Evolutionary conservation across 208 protist species (phyloP).

Genomic region (Acanthamoeba triangularis): DNA sequence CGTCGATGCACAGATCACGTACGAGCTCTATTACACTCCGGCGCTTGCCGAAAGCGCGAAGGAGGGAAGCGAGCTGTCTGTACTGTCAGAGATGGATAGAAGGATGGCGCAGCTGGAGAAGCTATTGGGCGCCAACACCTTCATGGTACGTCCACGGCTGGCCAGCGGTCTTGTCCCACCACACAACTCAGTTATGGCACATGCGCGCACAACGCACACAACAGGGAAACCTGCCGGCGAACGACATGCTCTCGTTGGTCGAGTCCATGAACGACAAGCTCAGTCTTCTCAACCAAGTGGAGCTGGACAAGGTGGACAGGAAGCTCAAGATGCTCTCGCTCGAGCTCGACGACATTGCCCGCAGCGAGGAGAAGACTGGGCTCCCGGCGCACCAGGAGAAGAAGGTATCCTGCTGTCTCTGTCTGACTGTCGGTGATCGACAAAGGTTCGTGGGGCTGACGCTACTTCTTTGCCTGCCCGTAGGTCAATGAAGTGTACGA

Average conservation of each 20-base stretch:
- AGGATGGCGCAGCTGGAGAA: constrained; percentile 64
- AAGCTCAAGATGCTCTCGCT: constrained; percentile 78
- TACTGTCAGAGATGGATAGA: constrained; percentile 41
- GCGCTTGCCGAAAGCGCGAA: background rate
- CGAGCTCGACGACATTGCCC: constrained; percentile 64
- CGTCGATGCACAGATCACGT: background rate
- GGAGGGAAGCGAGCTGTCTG: constrained; percentile 7
- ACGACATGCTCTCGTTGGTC: constrained; percentile 29
- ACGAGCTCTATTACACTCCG: constrained; percentile 70
- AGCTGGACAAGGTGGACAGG: constrained; percentile 66
- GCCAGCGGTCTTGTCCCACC: background rate
- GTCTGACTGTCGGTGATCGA: background rate
- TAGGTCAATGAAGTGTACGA: constrained; percentile 77
- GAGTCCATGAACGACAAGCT: constrained; percentile 68
- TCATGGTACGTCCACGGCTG: constrained; percentile 23
- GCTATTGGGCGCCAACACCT: constrained; percentile 65
- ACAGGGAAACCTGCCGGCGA: constrained; percentile 51
- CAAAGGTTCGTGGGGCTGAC: background rate
- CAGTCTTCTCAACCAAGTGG: constrained; percentile 40
- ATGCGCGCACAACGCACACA: background rate
- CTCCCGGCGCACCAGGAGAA: constrained; percentile 72
- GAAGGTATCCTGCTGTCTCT: constrained; percentile 6
- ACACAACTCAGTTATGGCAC: background rate
- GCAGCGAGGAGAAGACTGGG: constrained; percentile 42
- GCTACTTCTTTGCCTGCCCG: background rate